Evolutionary conservation across 2,329 filamentous ascomycete genomes (phyloP).

Genomic region (Didymella exigua): DNA sequence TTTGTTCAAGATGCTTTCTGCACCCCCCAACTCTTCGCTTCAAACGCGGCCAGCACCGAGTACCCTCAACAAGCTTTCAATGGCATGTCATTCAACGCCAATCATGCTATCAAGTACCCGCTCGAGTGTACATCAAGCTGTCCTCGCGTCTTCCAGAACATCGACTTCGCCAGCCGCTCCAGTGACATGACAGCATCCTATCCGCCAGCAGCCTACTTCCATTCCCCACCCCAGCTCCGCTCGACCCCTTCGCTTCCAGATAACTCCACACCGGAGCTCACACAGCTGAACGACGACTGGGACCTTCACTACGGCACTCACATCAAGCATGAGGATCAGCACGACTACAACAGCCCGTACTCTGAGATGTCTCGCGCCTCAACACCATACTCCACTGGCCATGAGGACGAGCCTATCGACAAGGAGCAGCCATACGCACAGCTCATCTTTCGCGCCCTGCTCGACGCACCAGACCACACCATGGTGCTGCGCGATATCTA

Average conservation of each 20-base stretch:
- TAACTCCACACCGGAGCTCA: constrained; percentile 25
- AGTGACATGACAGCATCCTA: constrained; percentile 27
- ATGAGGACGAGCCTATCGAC: constrained; percentile 33
- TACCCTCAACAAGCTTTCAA: constrained; percentile 26
- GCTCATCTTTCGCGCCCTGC: constrained; percentile 77
- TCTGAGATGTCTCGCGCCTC: constrained; percentile 30
- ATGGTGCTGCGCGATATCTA: constrained; percentile 89
- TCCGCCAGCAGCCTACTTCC: constrained; percentile 41
- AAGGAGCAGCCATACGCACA: constrained; percentile 76
- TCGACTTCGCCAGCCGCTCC: constrained; percentile 23
- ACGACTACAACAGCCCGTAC: constrained; percentile 29
- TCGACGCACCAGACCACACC: constrained; percentile 67
- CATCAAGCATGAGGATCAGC: constrained; percentile 26
- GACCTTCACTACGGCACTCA: constrained; percentile 24
- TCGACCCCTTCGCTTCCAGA: constrained; percentile 31
- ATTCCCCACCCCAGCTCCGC: constrained; percentile 34
- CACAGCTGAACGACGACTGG: constrained; percentile 34
- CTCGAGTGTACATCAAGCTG: constrained; percentile 22
- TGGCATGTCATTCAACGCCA: constrained; percentile 27
- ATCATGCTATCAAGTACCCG: constrained; percentile 30
- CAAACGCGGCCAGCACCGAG: constrained; percentile 16
- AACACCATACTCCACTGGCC: constrained; percentile 25
- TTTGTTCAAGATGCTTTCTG: constrained; percentile 25
- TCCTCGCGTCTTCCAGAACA: constrained; percentile 31
- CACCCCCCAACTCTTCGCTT: constrained; percentile 15